Percentiles rank a stretch among this genome's conserved stretches.
Evolutionary conservation across 1,139 yeast species (phyloP).

Genomic region (Blastobotrys serpentis): DNA sequence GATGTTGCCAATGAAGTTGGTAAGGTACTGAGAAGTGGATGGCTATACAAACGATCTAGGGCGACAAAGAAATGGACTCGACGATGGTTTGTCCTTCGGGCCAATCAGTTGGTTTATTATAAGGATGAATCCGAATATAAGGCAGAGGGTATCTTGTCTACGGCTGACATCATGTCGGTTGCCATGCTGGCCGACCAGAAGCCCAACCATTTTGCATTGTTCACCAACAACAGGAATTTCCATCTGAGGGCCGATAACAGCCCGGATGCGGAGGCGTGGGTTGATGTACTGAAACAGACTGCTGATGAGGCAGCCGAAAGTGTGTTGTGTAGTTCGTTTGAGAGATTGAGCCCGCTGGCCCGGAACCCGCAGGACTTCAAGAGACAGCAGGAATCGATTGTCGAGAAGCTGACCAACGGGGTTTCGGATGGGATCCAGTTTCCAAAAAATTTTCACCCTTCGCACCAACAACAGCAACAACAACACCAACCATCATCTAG

Average conservation of each 20-base stretch:
- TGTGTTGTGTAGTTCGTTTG: conserved; percentile 29
- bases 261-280: conserved; percentile 46
- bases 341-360: conserved; percentile 22
- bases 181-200: conserved; percentile 42
- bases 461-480: conserved; percentile 10
- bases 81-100: conserved; percentile 60
- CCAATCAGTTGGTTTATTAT: conserved; percentile 55
- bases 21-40: conserved; percentile 32
- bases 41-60: conserved; percentile 37
- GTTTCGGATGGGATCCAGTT: conserved; percentile 12
- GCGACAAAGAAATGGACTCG: conserved; percentile 45
- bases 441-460: conserved; percentile 13
- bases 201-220: conserved; percentile 44
- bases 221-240: conserved; percentile 43
- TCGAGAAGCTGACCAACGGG: background rate
- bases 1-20: conserved; percentile 7
- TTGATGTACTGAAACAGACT: conserved; percentile 36
- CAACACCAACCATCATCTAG: conserved; percentile 1
- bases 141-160: conserved; percentile 49
- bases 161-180: conserved; percentile 41
- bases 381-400: background rate
- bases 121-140: conserved; percentile 58
- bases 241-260: conserved; percentile 46
- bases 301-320: conserved; percentile 33
- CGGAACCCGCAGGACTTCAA: conserved; percentile 7